phyloP scores from a whole-genome alignment of 192 early-diverging fungal genomes.

The Linnemannia schmuckeri region DNA sequence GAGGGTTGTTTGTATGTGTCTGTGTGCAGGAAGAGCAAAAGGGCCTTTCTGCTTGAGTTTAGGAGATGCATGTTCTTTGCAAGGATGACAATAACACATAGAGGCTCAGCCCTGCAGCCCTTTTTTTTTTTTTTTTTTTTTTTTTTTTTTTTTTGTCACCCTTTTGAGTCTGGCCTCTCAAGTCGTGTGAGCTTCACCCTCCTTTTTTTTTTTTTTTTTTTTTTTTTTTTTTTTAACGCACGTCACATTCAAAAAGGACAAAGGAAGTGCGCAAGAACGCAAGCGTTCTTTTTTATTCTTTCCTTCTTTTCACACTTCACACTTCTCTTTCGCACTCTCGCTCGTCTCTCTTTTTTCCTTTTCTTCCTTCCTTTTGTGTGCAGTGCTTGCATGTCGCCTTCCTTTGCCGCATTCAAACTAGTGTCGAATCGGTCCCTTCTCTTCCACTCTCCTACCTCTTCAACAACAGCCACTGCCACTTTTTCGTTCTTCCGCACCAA shows the following conservation, averaged over 20 bases:
- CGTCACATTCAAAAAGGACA: neutral
- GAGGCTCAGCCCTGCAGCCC: neutral
- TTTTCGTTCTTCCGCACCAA: neutral
- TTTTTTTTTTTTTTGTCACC: neutral
- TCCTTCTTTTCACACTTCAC: constrained; percentile 1
- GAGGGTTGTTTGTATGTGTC: too few species aligned
- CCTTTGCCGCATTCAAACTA: constrained; percentile 10
- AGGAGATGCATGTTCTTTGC: too few species aligned
- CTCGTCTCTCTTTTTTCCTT: neutral
- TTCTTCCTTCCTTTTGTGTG: neutral
- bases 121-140: neutral
- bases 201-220: neutral
- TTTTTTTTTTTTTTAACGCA: neutral
- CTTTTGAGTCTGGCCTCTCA: neutral
- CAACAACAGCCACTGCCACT: too few species aligned
- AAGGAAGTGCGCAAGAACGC: neutral
- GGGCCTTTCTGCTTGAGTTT: neutral
- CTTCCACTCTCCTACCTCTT: neutral
- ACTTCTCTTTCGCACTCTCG: neutral
- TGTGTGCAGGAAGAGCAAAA: neutral
- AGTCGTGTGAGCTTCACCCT: neutral
- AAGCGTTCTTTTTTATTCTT: neutral
- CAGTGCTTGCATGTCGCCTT: constrained; percentile 11
- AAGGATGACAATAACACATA: neutral
- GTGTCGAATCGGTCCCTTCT: neutral